Evolutionary conservation across 1,284 basidiomycete species (phyloP).

Genomic region (Ustilago nuda): DNA sequence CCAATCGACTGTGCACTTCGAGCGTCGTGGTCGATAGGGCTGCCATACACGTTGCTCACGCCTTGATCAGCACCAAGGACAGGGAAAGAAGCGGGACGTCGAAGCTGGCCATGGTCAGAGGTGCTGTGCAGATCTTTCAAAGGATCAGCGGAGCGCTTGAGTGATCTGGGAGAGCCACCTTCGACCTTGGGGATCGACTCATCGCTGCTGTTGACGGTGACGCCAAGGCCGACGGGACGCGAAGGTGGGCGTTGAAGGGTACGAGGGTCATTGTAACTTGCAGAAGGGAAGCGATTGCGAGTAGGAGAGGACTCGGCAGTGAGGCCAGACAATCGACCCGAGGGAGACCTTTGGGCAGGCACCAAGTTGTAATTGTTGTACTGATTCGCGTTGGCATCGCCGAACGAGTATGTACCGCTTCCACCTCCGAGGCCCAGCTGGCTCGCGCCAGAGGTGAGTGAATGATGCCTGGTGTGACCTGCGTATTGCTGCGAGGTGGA

Average conservation of each 20-base stretch:
- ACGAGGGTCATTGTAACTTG: conserved; percentile 40
- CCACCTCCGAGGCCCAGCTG: conserved; percentile 37
- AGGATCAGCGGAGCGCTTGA: conserved; percentile 50
- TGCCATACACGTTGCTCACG: conserved; percentile 36
- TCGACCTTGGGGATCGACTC: conserved; percentile 26
- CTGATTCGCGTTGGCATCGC: conserved; percentile 31
- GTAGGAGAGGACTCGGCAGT: conserved; percentile 38
- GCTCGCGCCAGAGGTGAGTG: conserved; percentile 41
- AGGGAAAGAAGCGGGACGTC: conserved; percentile 49
- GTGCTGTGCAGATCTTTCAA: conserved; percentile 38
- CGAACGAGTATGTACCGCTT: conserved; percentile 32
- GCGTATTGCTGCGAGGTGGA: conserved; percentile 38
- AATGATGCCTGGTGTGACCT: conserved; percentile 40
- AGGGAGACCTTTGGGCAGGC: conserved; percentile 34
- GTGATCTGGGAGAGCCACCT: conserved; percentile 41
- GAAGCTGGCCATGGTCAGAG: conserved; percentile 37
- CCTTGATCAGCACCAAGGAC: conserved; percentile 33
- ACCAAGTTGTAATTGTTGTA: conserved; percentile 53
- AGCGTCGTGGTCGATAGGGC: conserved; percentile 33
- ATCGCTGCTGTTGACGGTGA: conserved; percentile 41
- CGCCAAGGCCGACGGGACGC: conserved; percentile 40
- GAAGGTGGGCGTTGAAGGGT: conserved; percentile 28
- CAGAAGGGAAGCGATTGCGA: conserved; percentile 42
- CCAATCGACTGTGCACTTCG: conserved; percentile 33
- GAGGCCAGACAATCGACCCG: conserved; percentile 26